These are phyloP conservation scores for Talaromyces pinophilus DNA, from an alignment of 2,329 filamentous ascomycete species.

Conservation along the genomic window DNA sequence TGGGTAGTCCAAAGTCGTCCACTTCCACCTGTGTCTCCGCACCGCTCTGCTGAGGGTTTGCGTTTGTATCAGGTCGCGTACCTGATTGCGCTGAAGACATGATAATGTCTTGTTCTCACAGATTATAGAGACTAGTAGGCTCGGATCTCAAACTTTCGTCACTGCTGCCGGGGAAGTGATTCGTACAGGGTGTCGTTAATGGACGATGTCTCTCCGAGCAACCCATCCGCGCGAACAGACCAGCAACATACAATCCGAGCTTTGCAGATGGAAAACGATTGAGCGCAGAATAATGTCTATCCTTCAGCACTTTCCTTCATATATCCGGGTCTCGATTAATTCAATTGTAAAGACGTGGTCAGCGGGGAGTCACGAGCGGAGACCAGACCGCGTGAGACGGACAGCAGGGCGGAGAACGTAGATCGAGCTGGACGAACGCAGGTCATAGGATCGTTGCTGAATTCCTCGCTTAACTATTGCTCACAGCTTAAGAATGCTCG, in stretches of 20 bases:
- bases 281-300: background rate
- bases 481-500: background rate
- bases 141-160: background rate
- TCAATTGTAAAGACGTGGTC: background rate
- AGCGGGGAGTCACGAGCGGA: constrained; percentile 3
- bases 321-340: background rate
- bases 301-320: background rate
- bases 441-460: background rate
- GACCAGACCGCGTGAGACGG: background rate
- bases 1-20: constrained; percentile 45
- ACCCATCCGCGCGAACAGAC: constrained; percentile 13
- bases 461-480: background rate
- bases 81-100: constrained; percentile 16
- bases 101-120: background rate
- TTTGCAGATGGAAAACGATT: background rate
- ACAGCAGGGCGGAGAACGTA: constrained; percentile 4
- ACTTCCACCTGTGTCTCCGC: constrained; percentile 26
- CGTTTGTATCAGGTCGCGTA: constrained; percentile 2
- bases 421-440: background rate
- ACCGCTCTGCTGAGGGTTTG: constrained; percentile 9
- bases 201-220: constrained; percentile 8
- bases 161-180: constrained; percentile 6
- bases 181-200: constrained; percentile 15
- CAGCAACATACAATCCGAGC: constrained; percentile 1
- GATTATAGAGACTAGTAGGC: background rate